phyloP scores from a whole-genome alignment of 1,139 yeast genomes.

The Taphrina flavorubra region DNA sequence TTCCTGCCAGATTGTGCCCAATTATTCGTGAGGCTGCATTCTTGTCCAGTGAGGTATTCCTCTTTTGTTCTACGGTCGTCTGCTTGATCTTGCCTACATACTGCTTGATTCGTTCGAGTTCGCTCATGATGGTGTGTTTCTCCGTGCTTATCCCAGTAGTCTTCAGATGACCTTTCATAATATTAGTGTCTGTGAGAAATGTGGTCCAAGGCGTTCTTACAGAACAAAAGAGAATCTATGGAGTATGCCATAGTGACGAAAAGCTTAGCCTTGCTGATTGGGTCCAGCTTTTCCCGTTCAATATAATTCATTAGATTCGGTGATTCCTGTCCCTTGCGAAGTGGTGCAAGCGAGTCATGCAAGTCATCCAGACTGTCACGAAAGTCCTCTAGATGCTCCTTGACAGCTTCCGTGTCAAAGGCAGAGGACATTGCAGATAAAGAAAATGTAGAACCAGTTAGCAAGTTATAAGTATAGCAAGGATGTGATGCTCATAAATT shows the following conservation, averaged over 20 bases:
- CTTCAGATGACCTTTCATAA: slow-evolving; percentile 58
- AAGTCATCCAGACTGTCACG: slow-evolving; percentile 21
- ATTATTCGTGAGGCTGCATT: slow-evolving; percentile 24
- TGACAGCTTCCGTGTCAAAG: slow-evolving; percentile 28
- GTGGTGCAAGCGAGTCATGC: slow-evolving; percentile 23
- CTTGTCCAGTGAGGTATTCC: slow-evolving; percentile 3
- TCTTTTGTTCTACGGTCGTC: slow-evolving; percentile 46
- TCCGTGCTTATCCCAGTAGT: slow-evolving; percentile 64
- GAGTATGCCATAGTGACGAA: slow-evolving; percentile 39
- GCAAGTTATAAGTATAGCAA: no score
- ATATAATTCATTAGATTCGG: neutral
- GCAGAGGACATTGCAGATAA: neutral
- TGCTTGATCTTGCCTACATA: slow-evolving; percentile 68
- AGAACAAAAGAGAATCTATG: slow-evolving; percentile 37
- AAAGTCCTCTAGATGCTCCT: slow-evolving; percentile 28
- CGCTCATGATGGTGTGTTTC: slow-evolving; percentile 68
- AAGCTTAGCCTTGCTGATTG: slow-evolving; percentile 36
- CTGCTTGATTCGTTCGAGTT: slow-evolving; percentile 69
- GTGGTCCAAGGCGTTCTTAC: no score
- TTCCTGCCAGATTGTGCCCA: slow-evolving; percentile 20
- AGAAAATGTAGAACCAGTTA: neutral
- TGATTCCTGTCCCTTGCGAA: neutral
- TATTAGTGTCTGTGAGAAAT: no score
- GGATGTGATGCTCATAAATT: no score
- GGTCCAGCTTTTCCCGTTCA: slow-evolving; percentile 13